phyloP scores from a whole-genome alignment of 1,139 yeast genomes.

The Magnusiomyces tetraspermus region DNA sequence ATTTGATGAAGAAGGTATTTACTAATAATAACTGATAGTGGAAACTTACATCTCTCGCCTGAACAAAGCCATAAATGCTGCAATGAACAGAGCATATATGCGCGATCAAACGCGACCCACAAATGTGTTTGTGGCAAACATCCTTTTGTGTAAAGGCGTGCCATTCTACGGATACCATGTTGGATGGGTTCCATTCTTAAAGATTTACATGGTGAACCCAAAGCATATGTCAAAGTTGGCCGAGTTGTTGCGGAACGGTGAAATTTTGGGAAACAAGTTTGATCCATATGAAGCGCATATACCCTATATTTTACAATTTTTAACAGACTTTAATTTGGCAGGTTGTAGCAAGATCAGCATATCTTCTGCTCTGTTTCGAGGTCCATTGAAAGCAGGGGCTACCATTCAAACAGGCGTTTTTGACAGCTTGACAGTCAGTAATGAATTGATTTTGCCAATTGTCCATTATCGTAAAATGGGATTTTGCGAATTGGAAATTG shows the following conservation, averaged over 20 bases:
- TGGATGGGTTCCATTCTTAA: slow-evolving; percentile 55
- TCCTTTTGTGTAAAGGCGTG: slow-evolving; percentile 60
- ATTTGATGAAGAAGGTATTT: too few relatives aligned
- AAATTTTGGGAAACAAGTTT: slow-evolving; percentile 30
- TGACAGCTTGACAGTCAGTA: slow-evolving; percentile 10
- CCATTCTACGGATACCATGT: slow-evolving; percentile 79
- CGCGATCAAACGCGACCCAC: slow-evolving; percentile 25
- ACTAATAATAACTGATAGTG: too few relatives aligned
- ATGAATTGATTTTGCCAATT: slow-evolving; percentile 12
- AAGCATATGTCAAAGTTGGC: slow-evolving; percentile 49
- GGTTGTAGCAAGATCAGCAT: slow-evolving; percentile 72
- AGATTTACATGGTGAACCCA: slow-evolving; percentile 61
- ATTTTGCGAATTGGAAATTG: slow-evolving; percentile 57
- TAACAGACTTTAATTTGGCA: slow-evolving; percentile 71
- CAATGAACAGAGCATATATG: slow-evolving; percentile 25
- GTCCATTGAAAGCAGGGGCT: neutral
- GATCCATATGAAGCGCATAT: slow-evolving; percentile 73
- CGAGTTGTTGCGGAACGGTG: slow-evolving; percentile 47
- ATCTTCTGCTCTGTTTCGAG: slow-evolving; percentile 14
- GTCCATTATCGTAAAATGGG: slow-evolving; percentile 45
- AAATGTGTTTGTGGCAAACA: slow-evolving; percentile 50
- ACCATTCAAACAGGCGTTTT: neutral
- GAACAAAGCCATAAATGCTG: slow-evolving; percentile 23
- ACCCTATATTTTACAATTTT: slow-evolving; percentile 65
- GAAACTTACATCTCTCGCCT: slow-evolving; percentile 20